Evolutionary conservation across 2,329 filamentous ascomycete genomes (phyloP).

Genomic region (Botrytis deweyae): DNA sequence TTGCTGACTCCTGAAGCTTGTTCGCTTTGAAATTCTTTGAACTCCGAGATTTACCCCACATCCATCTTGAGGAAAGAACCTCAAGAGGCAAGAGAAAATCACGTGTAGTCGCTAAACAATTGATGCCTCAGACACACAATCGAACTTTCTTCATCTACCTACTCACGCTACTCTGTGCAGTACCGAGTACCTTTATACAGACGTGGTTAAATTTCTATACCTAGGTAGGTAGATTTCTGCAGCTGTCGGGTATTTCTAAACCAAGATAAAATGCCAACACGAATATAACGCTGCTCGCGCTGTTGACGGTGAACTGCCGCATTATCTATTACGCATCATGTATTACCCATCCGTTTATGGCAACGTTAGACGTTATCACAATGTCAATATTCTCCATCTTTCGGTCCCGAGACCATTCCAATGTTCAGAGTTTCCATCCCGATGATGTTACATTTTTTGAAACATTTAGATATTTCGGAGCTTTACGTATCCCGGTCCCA

Average conservation of each 20-base stretch:
- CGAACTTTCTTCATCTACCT: neutral
- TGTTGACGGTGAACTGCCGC: neutral
- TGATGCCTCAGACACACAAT: neutral
- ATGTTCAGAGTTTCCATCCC: neutral
- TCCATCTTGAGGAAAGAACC: neutral
- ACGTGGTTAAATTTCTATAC: neutral
- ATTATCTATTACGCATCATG: neutral
- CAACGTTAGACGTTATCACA: neutral
- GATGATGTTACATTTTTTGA: neutral
- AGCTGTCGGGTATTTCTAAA: neutral
- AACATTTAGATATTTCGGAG: neutral
- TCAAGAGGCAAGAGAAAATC: neutral
- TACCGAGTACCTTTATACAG: too few relatives aligned
- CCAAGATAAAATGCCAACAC: neutral
- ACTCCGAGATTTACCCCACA: neutral
- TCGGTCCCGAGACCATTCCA: neutral
- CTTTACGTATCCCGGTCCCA: neutral
- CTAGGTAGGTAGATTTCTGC: neutral
- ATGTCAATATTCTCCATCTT: neutral
- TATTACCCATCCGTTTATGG: neutral
- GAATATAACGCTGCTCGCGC: neutral
- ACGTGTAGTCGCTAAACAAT: neutral
- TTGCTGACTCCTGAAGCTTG: neutral
- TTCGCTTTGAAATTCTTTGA: neutral
- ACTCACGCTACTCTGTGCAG: too few relatives aligned